Evolutionary conservation across 1,139 yeast species (phyloP).

Genomic region (Saccharomycopsis hybrid): DNA sequence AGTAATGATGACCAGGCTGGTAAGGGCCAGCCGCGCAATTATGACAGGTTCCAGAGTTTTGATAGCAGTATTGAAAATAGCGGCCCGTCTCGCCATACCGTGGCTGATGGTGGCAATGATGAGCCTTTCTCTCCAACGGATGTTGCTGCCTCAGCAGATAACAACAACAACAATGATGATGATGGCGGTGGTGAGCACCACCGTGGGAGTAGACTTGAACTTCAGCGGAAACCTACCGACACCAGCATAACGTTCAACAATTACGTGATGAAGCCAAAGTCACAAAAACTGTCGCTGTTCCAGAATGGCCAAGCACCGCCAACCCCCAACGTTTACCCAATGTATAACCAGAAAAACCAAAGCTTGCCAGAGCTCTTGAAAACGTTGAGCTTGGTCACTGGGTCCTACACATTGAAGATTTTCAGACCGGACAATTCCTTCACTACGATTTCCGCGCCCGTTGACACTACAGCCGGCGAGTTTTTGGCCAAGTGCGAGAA

Average conservation of each 20-base stretch:
- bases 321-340: slow-evolving; percentile 3
- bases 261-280: slow-evolving; percentile 14
- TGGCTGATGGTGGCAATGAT: too few species aligned
- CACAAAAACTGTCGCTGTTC: background rate
- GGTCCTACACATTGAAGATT: slow-evolving; percentile 54
- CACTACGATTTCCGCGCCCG: slow-evolving; percentile 62
- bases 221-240: background rate
- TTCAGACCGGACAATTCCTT: slow-evolving; percentile 79
- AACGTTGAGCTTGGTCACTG: slow-evolving; percentile 27
- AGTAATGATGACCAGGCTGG: too few species aligned
- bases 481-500: slow-evolving; percentile 60
- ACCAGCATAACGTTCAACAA: slow-evolving; percentile 5
- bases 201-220: too few species aligned
- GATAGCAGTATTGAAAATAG: too few species aligned
- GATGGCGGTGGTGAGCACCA: too few species aligned
- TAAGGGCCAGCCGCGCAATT: too few species aligned
- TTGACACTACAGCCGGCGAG: slow-evolving; percentile 73
- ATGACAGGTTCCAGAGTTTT: too few species aligned
- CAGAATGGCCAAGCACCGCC: background rate
- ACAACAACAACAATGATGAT: too few species aligned
- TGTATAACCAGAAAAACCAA: slow-evolving; percentile 8
- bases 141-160: too few species aligned
- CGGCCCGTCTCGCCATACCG: too few species aligned
- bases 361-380: slow-evolving; percentile 24
- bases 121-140: too few species aligned